A percentile compares a stretch with the other conserved stretches of the same genome.
Conservation (phyloP, 1,284 basidiomycete species). For the Cronartium quercuum region DNA sequence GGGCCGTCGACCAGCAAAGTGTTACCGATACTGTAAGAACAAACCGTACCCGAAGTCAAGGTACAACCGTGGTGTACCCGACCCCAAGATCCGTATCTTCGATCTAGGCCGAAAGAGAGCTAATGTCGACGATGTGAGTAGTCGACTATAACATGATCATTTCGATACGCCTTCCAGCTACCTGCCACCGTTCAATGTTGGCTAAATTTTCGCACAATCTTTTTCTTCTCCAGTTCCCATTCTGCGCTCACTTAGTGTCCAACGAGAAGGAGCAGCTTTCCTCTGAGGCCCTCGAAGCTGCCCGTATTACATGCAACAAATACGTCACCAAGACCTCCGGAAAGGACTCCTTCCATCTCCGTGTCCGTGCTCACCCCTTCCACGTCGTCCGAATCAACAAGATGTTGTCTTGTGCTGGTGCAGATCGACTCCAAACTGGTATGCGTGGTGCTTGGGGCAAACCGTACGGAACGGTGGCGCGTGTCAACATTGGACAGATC, state of each 20-base stretch:
- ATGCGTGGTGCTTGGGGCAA: constrained; percentile 99
- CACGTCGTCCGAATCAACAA: constrained; percentile 99
- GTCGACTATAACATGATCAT: background rate
- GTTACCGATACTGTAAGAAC: constrained; percentile 98
- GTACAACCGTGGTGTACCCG: constrained; percentile 98
- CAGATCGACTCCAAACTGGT: constrained; percentile 96
- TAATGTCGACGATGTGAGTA: constrained; percentile 82
- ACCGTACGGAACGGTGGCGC: constrained; percentile 90
- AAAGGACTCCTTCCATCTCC: constrained; percentile 98
- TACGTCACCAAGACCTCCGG: constrained; percentile 97
- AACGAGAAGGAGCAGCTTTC: constrained; percentile 98
- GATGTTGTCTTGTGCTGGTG: constrained; percentile 98
- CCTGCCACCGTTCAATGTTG: background rate
- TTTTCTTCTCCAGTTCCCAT: constrained; percentile 41
- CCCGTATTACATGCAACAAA: constrained; percentile 99
- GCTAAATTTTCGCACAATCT: background rate
- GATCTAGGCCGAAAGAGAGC: constrained; percentile 93
- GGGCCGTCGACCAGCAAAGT: constrained; percentile 92
- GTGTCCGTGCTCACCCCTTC: constrained; percentile 96
- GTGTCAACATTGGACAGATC: constrained; percentile 95
- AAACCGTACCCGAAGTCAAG: constrained; percentile 80
- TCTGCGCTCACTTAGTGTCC: constrained; percentile 78
- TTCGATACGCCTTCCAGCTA: constrained; percentile 51
- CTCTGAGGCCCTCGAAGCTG: constrained; percentile 92
- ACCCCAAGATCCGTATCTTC: constrained; percentile 87